Base-by-base conservation (phyloP, 1,139 yeast species). In the Diutina neorugosa region DNA sequence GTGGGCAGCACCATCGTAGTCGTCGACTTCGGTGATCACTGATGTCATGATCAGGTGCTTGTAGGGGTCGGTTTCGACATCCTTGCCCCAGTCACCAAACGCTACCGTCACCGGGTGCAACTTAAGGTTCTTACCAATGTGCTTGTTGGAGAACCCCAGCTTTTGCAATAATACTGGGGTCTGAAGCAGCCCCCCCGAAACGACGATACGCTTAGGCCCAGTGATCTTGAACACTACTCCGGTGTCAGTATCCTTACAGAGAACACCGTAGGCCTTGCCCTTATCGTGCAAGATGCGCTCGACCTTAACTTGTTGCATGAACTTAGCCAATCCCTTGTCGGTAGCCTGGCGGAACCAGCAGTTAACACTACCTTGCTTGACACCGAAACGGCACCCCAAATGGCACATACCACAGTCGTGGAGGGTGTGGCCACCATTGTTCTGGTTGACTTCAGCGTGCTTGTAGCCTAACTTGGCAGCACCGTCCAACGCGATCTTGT, bases 331-430 rank as follows among this genome's bases (percentile, higher is more conserved):
- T 1, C 84, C 84, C 34, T 69, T 64, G 14, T 65, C 69, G 2
- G 73, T 71, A 0, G 84, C 81, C 48, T 72, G 76, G 52, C 73
- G 68, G 54, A 80, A 71, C 84, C 84, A 80, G 60, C 73, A 71
- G 47, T 68, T 76, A 9, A 70, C 66, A 7, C 80, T 69, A 8
- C 85, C 84, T 61, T 78, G 82, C 57, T 78, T 80, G 54, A 76
- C 66, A 12, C 81, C 84, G 63, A 63, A 68, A 53, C 70, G 75
- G 61, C 82, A 78, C 12, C 86, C 86, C 55, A 73, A 64, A 53
- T 74, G 70, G 56, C 84, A 78, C 57, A 69, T 67, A 4, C 82
- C 82, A 64, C 82, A 78, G 51, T 69, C 67, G 58, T 79, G 84
- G 44, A 61, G 62, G 5, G 60, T 59, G 57, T 75, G 76, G 14